Conservation (phyloP, 2,329 filamentous ascomycete species). For the Alternaria atra region DNA sequence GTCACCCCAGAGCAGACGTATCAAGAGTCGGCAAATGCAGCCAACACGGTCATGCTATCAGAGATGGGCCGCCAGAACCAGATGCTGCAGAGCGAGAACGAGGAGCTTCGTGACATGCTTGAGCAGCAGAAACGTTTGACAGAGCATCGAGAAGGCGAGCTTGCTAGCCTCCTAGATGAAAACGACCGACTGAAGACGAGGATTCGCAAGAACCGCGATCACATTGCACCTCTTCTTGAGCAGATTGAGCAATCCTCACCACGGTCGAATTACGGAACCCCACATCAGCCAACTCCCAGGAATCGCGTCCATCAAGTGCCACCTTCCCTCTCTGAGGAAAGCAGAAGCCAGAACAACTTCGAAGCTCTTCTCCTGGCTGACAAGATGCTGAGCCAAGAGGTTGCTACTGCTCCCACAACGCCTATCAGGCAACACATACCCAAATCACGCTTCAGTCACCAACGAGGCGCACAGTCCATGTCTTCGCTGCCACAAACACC, state of each 20-base stretch:
- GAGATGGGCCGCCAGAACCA: conserved; percentile 66
- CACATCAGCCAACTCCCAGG: conserved; percentile 59
- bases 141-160: conserved; percentile 78
- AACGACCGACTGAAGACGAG: conserved; percentile 80
- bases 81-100: conserved; percentile 71
- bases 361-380: conserved; percentile 77
- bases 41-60: conserved; percentile 65
- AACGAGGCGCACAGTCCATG: conserved; percentile 80
- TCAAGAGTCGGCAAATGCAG: conserved; percentile 59
- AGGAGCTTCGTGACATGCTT: conserved; percentile 69
- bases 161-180: conserved; percentile 75
- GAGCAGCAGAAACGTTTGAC: conserved; percentile 80
- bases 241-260: conserved; percentile 71
- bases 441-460: conserved; percentile 69
- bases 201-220: conserved; percentile 88
- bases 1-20: conserved; percentile 63
- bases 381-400: conserved; percentile 80
- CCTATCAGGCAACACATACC: conserved; percentile 62
- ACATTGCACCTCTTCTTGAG: conserved; percentile 68
- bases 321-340: conserved; percentile 57
- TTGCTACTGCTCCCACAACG: conserved; percentile 77
- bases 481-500: conserved; percentile 86
- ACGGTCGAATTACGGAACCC: conserved; percentile 64
- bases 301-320: conserved; percentile 39
- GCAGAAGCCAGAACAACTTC: conserved; percentile 70